These are phyloP conservation scores for Lichina pygmaea DNA, from an alignment of 495 filamentous ascomycete genomes.

Conservation along the genomic window DNA sequence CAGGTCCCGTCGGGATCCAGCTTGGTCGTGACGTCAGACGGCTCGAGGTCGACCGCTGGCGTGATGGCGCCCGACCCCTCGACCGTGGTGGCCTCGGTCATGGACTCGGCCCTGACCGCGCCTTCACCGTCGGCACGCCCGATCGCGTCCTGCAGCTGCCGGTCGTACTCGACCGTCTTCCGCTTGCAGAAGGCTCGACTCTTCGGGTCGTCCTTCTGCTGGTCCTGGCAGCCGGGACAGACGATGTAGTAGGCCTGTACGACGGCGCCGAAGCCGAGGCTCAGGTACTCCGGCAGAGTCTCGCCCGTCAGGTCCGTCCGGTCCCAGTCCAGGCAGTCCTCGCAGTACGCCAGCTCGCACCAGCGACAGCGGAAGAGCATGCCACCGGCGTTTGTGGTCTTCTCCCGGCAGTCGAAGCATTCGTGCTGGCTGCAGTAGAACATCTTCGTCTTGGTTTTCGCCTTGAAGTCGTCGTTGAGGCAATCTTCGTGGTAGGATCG, in stretches of 20 bases:
- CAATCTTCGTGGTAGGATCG: conserved; percentile 28
- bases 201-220: conserved; percentile 11
- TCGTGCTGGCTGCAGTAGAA: conserved; percentile 32
- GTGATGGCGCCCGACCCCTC: conserved; percentile 12
- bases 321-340: conserved; percentile 32
- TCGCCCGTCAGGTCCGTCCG: conserved; percentile 23
- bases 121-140: background rate
- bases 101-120: conserved; percentile 4
- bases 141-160: conserved; percentile 6
- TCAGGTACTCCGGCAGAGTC: conserved; percentile 21
- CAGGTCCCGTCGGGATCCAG: too few relatives aligned
- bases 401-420: conserved; percentile 25
- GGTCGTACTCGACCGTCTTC: conserved; percentile 6
- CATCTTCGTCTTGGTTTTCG: conserved; percentile 11
- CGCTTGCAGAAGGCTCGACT: conserved; percentile 10
- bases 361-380: conserved; percentile 30
- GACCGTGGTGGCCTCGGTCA: conserved; percentile 17
- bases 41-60: conserved; percentile 1
- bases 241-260: conserved; percentile 23
- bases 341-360: conserved; percentile 31
- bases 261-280: conserved; percentile 17
- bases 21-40: too few relatives aligned
- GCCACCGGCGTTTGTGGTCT: conserved; percentile 27
- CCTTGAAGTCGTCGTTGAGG: conserved; percentile 15
- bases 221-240: conserved; percentile 17